phyloP scores from a whole-genome alignment of 345 rosid genomes.

The Ceriops tagal region DNA sequence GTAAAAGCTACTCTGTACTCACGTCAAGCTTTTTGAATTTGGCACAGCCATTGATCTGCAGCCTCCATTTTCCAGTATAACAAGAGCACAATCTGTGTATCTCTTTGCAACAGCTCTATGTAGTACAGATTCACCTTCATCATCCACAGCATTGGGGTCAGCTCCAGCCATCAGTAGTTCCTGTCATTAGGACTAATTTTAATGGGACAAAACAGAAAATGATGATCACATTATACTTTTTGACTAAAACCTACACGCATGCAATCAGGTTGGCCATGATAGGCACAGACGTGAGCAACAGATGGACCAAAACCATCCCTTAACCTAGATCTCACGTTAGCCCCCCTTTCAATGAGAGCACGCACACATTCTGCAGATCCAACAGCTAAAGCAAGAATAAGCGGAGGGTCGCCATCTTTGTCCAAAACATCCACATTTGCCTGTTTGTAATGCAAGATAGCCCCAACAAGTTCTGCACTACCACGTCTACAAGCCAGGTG shows the following conservation, averaged over 20 bases:
- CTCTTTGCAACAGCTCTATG: constrained; percentile 87
- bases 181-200: constrained; percentile 37
- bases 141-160: constrained; percentile 96
- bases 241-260: constrained; percentile 69
- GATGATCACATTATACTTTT: constrained; percentile 1
- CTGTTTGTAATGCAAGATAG: constrained; percentile 59
- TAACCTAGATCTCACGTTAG: constrained; percentile 78
- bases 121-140: constrained; percentile 95
- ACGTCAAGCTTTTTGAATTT: constrained; percentile 83
- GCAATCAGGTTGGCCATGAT: constrained; percentile 98
- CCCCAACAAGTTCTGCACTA: constrained; percentile 74
- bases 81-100: constrained; percentile 89
- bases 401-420: constrained; percentile 96
- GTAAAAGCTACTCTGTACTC: constrained; percentile 25
- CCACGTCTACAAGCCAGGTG: constrained; percentile 99
- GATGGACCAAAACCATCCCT: constrained; percentile 92
- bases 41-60: constrained; percentile 74
- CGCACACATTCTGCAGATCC: constrained; percentile 95
- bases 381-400: constrained; percentile 97
- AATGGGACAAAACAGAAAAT: constrained; percentile 8
- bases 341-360: constrained; percentile 77
- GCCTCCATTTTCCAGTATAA: constrained; percentile 86
- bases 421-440: constrained; percentile 86
- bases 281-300: constrained; percentile 96
- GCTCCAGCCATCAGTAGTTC: constrained; percentile 95